Base-by-base conservation (phyloP, 2,329 filamentous ascomycete genomes). In the Apiospora arundinis region DNA sequence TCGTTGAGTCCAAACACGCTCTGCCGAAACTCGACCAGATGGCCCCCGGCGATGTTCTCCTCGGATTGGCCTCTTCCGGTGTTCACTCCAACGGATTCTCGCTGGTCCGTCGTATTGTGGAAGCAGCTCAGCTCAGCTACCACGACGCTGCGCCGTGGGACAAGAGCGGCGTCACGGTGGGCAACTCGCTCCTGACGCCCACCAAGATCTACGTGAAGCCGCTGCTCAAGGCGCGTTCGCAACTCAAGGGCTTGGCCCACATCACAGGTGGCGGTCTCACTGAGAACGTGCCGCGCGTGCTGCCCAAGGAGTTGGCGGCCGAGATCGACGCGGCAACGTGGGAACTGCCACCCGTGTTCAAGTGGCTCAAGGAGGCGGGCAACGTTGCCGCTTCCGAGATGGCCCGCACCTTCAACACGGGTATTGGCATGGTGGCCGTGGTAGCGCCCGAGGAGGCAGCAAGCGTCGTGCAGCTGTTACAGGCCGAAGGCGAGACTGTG, bases 21-120 rank as follows among this genome's bases (percentile, higher is more conserved):
- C 89, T 99, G 48, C 96, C 96, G 0, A 89, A 92, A 75, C 92
- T 89, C 74, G 86, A 89, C 12, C 87, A 87, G 75, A 98, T 99
- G 95, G 83, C 83, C 9, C 86, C 89, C 73, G 96, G 95, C 42
- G 95, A 99, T 79, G 86, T 97, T 4, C 88, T 99, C 1, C 86
- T 99, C 6, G 96, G 95, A 28, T 87, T 99, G 14, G 92, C 89
- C 14, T 98, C 95, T 32, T 93, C 90, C 71, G 96, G 96, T 44
- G 90, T 95, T 1, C 96, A 99, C 86, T 98, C 95, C 45, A 99
- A 99, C 82, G 96, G 96, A 67, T 99, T 97, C 86, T 98, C 95
- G 0, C 91, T 99, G n/a, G 92, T 98, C 45, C 92, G 96, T 73
- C 93, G 94, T 80, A 95, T 98, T 77, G 87, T 98, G 74, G 90